These are phyloP conservation scores for Macrolepiota dolichaula DNA, from an alignment of 768 basidiomycete genomes.

Conservation along the genomic window DNA sequence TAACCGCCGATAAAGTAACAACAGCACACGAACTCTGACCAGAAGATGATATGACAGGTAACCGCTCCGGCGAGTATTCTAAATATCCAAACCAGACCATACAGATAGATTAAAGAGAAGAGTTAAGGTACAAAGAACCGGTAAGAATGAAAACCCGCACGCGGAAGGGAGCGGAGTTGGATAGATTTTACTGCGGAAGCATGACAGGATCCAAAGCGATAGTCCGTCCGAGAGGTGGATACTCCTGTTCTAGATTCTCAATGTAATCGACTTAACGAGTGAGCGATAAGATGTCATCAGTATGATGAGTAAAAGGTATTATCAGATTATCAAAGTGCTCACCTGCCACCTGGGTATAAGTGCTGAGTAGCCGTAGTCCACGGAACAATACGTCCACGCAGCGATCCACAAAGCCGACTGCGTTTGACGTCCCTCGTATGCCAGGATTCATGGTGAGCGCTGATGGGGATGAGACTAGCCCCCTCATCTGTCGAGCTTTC, in stretches of 20 bases:
- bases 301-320: not conserved
- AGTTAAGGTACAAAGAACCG: not conserved
- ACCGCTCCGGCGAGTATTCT: not conserved
- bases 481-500: conserved; percentile 57
- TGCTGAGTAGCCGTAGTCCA: conserved; percentile 8
- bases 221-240: conserved; percentile 1
- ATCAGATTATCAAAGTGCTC: not conserved
- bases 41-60: not conserved
- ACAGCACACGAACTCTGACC: not conserved
- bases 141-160: not conserved
- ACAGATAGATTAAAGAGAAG: not conserved
- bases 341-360: conserved; percentile 11
- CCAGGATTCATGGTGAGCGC: not conserved
- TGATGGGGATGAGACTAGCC: not conserved
- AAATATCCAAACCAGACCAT: not conserved
- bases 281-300: not conserved
- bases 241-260: conserved; percentile 8
- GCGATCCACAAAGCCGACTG: conserved; percentile 6
- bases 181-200: conserved; percentile 2
- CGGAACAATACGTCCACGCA: conserved; percentile 9
- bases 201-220: not conserved
- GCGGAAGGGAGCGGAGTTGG: not conserved
- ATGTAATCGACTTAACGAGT: conserved; percentile 3
- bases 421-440: conserved; percentile 1
- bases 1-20: not conserved